These are phyloP conservation scores for Sphenostylis stenocarpa DNA, from an alignment of 306 rosid genomes.

Conservation along the genomic window DNA sequence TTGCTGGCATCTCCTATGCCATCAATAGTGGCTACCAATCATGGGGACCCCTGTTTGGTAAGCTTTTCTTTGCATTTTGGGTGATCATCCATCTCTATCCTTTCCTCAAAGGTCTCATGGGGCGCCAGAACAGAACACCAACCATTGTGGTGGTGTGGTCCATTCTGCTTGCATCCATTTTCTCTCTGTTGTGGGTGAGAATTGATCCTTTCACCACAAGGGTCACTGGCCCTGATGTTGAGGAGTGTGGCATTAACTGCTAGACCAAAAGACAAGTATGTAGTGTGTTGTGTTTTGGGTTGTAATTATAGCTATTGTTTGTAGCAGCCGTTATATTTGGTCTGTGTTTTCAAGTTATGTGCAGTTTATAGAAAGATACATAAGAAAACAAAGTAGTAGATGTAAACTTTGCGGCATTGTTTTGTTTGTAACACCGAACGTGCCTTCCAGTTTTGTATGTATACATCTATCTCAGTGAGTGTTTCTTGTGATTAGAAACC, in stretches of 20 bases:
- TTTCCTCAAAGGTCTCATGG: slow-evolving; percentile 99
- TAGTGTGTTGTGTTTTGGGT: slow-evolving; percentile 4
- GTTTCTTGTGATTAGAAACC: background rate
- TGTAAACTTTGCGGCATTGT: background rate
- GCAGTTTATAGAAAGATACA: slow-evolving; percentile 31
- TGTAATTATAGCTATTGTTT: slow-evolving; percentile 33
- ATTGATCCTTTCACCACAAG: slow-evolving; percentile 83
- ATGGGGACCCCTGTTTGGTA: slow-evolving; percentile 97
- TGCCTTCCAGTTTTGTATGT: background rate
- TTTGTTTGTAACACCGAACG: slow-evolving; percentile 21
- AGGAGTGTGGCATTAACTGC: slow-evolving; percentile 95
- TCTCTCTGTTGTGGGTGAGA: slow-evolving; percentile 90
- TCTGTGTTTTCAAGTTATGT: slow-evolving; percentile 18
- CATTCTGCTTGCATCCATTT: slow-evolving; percentile 86
- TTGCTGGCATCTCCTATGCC: slow-evolving; percentile 92
- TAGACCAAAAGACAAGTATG: slow-evolving; percentile 36
- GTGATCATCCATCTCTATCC: slow-evolving; percentile 94
- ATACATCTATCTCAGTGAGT: background rate
- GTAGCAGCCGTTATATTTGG: background rate
- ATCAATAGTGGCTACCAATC: slow-evolving; percentile 96
- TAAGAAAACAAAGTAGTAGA: slow-evolving; percentile 12
- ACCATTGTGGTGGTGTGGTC: slow-evolving; percentile 97
- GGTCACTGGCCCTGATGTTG: slow-evolving; percentile 83
- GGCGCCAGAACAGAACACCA: slow-evolving; percentile 93
- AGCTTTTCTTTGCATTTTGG: slow-evolving; percentile 98